These are phyloP conservation scores for Xylogone sp. DNA, from an alignment of 2,329 filamentous ascomycete genomes.

Conservation along the genomic window DNA sequence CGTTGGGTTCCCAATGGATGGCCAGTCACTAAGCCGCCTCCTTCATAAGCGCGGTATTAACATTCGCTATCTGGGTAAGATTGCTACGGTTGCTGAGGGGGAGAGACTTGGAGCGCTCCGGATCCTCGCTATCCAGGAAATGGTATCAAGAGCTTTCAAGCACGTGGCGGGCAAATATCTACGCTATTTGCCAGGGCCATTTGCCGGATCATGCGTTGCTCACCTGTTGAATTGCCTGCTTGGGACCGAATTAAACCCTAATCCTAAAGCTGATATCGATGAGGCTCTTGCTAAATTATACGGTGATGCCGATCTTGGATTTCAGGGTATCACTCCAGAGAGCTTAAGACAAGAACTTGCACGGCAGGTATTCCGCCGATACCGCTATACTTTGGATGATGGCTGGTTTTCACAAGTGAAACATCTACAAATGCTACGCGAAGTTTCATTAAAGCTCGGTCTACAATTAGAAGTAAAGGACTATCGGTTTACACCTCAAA, in stretches of 20 bases:
- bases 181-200: constrained; percentile 71
- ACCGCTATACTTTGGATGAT: constrained; percentile 67
- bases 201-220: constrained; percentile 74
- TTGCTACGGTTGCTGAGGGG: constrained; percentile 68
- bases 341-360: constrained; percentile 66
- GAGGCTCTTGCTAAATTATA: constrained; percentile 71
- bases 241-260: constrained; percentile 70
- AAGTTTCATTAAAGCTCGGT: constrained; percentile 84
- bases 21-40: constrained; percentile 81
- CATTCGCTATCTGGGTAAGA: constrained; percentile 86
- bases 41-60: constrained; percentile 98
- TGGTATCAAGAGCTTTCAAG: constrained; percentile 95
- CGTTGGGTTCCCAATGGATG: constrained; percentile 97
- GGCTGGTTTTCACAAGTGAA: constrained; percentile 67
- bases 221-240: constrained; percentile 94
- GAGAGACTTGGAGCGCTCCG: constrained; percentile 73
- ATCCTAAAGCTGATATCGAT: constrained; percentile 76
- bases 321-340: constrained; percentile 74
- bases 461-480: constrained; percentile 80
- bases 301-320: constrained; percentile 75
- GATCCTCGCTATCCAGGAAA: constrained; percentile 80
- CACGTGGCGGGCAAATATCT: constrained; percentile 80
- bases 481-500: constrained; percentile 59
- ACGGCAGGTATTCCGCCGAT: constrained; percentile 68
- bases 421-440: constrained; percentile 81